A percentile compares a stretch with the other conserved stretches of the same genome.
These are phyloP conservation scores for Boletellus ananiceps DNA, from an alignment of 768 basidiomycete species.

Conservation along the genomic window DNA sequence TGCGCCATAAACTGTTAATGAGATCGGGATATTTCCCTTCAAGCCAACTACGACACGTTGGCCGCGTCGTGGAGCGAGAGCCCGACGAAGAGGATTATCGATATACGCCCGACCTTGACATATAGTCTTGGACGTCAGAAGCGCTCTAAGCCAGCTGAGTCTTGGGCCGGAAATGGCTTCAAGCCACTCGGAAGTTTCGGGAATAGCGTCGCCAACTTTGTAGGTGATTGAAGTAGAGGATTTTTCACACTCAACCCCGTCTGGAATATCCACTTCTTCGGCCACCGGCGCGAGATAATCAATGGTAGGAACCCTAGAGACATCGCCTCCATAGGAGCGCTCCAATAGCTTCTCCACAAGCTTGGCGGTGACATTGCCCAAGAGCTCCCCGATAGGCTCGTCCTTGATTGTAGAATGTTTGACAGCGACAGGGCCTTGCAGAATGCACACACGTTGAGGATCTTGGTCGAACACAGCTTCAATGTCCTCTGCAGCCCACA, in stretches of 20 bases:
- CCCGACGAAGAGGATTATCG: conserved; percentile 82
- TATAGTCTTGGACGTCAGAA: conserved; percentile 75
- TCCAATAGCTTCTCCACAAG: conserved; percentile 79
- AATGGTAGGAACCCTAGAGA: conserved; percentile 65
- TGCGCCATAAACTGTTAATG: conserved; percentile 67
- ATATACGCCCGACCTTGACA: conserved; percentile 84
- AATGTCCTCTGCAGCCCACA: conserved; percentile 97
- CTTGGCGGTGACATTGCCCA: conserved; percentile 78
- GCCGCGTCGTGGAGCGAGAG: conserved; percentile 74
- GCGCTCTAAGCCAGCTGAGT: conserved; percentile 82
- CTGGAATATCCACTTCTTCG: conserved; percentile 30
- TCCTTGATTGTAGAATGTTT: conserved; percentile 86
- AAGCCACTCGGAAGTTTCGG: conserved; percentile 71
- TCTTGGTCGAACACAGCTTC: conserved; percentile 99
- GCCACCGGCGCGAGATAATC: conserved; percentile 77
- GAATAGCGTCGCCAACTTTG: conserved; percentile 49
- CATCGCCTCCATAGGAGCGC: conserved; percentile 73
- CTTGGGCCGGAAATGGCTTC: conserved; percentile 78
- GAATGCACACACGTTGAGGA: conserved; percentile 94
- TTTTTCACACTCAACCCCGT: conserved; percentile 43
- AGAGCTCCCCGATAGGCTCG: conserved; percentile 88
- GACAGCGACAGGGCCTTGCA: conserved; percentile 94
- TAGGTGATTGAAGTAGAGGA: conserved; percentile 44
- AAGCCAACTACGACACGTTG: conserved; percentile 71
- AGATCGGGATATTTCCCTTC: conserved; percentile 44